phyloP scores from a whole-genome alignment of 805 yeast species.

The Metschnikowia koreensis region DNA sequence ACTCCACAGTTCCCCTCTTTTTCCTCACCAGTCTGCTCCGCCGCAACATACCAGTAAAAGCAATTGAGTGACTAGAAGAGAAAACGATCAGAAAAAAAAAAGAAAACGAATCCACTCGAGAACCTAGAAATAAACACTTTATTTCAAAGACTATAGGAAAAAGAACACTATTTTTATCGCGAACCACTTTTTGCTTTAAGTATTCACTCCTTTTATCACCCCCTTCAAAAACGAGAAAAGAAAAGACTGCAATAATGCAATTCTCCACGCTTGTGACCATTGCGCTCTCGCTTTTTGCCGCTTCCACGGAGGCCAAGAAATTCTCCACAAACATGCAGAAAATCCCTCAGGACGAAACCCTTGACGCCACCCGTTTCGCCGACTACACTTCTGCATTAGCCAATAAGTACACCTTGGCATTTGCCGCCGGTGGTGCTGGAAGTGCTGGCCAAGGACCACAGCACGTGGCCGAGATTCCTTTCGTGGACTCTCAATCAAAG shows the following conservation, averaged over 20 bases:
- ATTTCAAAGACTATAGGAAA: no score
- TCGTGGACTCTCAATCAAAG: constrained; percentile 14
- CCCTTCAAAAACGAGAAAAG: not conserved
- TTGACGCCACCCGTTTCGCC: constrained; percentile 48
- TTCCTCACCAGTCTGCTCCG: constrained; percentile 7
- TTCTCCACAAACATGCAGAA: constrained; percentile 59
- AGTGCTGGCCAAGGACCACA: constrained; percentile 17
- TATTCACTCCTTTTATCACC: not conserved
- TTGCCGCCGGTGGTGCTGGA: constrained; percentile 41
- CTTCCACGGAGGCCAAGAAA: constrained; percentile 46
- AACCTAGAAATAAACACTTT: no score
- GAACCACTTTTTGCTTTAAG: no score
- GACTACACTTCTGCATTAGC: constrained; percentile 60
- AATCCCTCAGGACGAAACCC: constrained; percentile 54
- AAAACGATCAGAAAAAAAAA: not conserved
- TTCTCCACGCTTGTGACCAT: constrained; percentile 42
- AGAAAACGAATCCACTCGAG: not conserved
- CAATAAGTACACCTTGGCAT: constrained; percentile 55
- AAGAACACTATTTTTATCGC: not conserved
- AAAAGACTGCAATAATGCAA: constrained; percentile 23
- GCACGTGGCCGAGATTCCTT: constrained; percentile 21
- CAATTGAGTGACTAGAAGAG: not conserved
- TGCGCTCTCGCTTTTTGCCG: constrained; percentile 38
- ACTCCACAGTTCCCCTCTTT: constrained; percentile 5
- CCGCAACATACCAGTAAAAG: constrained; percentile 2